Evolutionary conservation across 257 asterid genomes (phyloP).

Genomic region (Jacaranda copaia): DNA sequence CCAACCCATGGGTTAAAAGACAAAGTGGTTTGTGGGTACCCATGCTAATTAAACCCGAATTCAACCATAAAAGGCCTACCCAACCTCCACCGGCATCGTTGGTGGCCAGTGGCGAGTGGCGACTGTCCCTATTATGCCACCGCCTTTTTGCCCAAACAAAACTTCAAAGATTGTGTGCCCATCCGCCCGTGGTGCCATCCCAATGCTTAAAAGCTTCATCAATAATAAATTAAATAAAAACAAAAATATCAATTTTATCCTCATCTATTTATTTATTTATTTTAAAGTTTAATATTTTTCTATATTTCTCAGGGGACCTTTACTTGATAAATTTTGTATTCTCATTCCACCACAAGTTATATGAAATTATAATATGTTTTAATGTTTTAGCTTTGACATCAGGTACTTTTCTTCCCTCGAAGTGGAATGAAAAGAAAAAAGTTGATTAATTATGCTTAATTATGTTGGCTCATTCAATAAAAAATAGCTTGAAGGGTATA

Average conservation of each 20-base stretch:
- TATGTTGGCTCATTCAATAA: too few species aligned
- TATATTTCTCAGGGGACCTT: too few species aligned
- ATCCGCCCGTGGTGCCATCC: neutral
- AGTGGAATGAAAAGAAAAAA: too few species aligned
- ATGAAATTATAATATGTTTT: too few species aligned
- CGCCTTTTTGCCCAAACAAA: slow-evolving; percentile 18
- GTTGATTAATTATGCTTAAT: too few species aligned
- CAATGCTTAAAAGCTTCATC: neutral
- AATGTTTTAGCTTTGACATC: too few species aligned
- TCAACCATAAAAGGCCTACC: neutral
- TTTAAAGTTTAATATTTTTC: neutral
- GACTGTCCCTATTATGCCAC: slow-evolving; percentile 17
- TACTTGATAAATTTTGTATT: too few species aligned
- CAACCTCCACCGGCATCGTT: slow-evolving; percentile 21
- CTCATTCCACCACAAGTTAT: too few species aligned
- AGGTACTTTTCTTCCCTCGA: too few species aligned
- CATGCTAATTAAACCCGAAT: slow-evolving; percentile 17
- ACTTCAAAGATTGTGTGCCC: slow-evolving; percentile 16
- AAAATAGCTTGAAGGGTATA: too few species aligned
- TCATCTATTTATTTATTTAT: neutral
- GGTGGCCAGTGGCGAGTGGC: too few species aligned
- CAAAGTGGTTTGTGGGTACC: slow-evolving; percentile 38
- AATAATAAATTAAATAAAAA: neutral
- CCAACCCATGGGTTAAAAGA: slow-evolving; percentile 31
- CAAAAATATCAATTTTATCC: neutral